Conservation (phyloP, 1,284 basidiomycete genomes). For the Rhodotorula sp. region DNA sequence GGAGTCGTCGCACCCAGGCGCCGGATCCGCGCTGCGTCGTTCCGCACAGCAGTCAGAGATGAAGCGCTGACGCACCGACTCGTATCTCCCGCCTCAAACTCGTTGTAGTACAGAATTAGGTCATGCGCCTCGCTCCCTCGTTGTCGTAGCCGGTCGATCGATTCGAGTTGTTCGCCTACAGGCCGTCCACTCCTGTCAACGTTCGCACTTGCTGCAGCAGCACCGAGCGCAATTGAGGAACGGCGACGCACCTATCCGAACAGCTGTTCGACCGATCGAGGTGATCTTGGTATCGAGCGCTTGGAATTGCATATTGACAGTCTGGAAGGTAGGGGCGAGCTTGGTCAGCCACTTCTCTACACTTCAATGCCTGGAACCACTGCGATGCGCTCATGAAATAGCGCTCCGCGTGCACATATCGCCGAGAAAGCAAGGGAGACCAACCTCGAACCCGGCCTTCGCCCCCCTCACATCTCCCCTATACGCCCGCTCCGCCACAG, state of each 20-base stretch:
- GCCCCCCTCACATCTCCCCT: constrained; percentile 88
- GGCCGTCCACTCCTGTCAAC: fast-evolving
- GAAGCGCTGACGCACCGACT: constrained; percentile 44
- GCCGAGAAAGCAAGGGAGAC: constrained; percentile 36
- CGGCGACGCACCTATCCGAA: constrained; percentile 71
- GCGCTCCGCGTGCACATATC: no score
- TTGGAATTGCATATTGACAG: constrained; percentile 35
- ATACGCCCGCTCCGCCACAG: constrained; percentile 87
- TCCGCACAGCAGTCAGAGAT: not conserved
- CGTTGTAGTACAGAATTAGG: constrained; percentile 92
- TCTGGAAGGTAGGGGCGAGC: not conserved
- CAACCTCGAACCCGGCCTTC: constrained; percentile 85
- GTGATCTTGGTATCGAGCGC: constrained; percentile 74
- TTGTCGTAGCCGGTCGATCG: constrained; percentile 85
- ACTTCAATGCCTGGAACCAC: fast-evolving
- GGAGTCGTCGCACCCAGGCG: no score
- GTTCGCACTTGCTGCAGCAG: no score
- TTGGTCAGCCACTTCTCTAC: not conserved
- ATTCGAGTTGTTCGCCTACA: constrained; percentile 90
- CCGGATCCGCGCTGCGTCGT: no score
- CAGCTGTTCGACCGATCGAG: constrained; percentile 89
- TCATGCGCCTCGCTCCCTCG: constrained; percentile 91
- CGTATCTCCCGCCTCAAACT: constrained; percentile 82
- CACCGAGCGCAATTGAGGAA: not conserved
- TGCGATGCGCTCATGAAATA: not conserved